phyloP scores from a whole-genome alignment of 2,329 filamentous ascomycete species.

The Verticillium nonalfalfae region DNA sequence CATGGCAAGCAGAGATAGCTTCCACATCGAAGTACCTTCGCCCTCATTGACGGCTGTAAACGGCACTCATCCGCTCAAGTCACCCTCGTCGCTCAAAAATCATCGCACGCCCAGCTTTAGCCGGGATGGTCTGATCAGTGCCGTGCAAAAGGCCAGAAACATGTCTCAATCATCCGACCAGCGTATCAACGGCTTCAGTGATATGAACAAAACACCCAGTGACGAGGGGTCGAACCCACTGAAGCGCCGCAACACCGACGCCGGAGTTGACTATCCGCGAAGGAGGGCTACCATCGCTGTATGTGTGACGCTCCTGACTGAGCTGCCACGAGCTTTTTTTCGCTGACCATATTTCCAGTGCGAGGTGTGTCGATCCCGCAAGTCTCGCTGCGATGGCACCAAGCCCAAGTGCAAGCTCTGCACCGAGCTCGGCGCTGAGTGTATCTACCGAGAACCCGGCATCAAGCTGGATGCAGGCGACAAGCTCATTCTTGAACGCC shows the following conservation, averaged over 20 bases:
- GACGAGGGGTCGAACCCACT: constrained; percentile 53
- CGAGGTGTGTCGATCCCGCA: constrained; percentile 74
- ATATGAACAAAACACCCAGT: constrained; percentile 32
- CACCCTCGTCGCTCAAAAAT: constrained; percentile 40
- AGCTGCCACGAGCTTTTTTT: not conserved
- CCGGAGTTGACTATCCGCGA: constrained; percentile 56
- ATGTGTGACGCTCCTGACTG: constrained; percentile 23
- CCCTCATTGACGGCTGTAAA: constrained; percentile 35
- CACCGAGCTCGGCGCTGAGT: constrained; percentile 74
- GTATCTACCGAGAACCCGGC: constrained; percentile 77
- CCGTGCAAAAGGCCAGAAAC: constrained; percentile 47
- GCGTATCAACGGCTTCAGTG: constrained; percentile 28
- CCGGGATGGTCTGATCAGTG: constrained; percentile 46
- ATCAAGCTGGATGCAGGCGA: constrained; percentile 84
- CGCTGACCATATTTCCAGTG: constrained; percentile 43
- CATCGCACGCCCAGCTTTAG: constrained; percentile 44
- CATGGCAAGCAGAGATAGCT: constrained; percentile 38
- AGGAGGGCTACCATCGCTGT: constrained; percentile 61
- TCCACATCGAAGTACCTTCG: constrained; percentile 41
- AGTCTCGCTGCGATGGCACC: constrained; percentile 72
- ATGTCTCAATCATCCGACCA: constrained; percentile 49
- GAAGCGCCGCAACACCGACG: constrained; percentile 57
- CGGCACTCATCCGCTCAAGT: constrained; percentile 40
- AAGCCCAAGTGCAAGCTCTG: constrained; percentile 82
- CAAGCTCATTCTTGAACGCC: constrained; percentile 75